phyloP scores from a whole-genome alignment of 257 asterid genomes.

The Solanum dulcamara region DNA sequence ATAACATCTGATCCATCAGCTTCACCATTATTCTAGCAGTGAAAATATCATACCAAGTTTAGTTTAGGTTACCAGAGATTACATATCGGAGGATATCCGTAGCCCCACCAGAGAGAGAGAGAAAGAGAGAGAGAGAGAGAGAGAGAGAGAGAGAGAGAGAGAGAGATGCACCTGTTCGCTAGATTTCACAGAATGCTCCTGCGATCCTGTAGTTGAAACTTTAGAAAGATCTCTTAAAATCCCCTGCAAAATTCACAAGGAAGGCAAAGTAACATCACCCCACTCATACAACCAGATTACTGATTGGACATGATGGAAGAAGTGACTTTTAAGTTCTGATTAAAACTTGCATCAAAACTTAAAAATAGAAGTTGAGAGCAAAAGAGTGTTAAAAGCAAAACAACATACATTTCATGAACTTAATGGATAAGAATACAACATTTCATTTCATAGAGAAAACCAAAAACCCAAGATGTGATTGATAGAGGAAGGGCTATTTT shows the following conservation, averaged over 20 bases:
- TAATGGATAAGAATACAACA: neutral
- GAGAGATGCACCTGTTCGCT: neutral
- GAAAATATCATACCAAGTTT: neutral
- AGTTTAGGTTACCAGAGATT: neutral
- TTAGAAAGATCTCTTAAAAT: slow-evolving; percentile 1
- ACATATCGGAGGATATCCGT: neutral
- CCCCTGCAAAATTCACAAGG: slow-evolving; percentile 1
- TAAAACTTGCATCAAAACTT: neutral
- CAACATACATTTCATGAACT: neutral
- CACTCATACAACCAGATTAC: neutral
- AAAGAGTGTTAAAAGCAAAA: neutral
- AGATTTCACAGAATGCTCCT: neutral
- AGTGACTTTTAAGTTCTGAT: neutral
- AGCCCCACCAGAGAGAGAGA: neutral
- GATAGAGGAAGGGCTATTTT: neutral
- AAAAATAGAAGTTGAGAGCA: neutral
- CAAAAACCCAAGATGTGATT: neutral
- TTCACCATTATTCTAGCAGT: neutral
- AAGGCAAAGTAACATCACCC: neutral
- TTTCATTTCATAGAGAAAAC: neutral
- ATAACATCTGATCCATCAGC: neutral
- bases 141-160: neutral
- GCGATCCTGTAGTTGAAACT: neutral
- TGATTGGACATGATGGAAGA: neutral
- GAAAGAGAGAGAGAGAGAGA: neutral